Conservation (phyloP, 2,329 filamentous ascomycete genomes). For the Macrophomina pseudophaseolina region DNA sequence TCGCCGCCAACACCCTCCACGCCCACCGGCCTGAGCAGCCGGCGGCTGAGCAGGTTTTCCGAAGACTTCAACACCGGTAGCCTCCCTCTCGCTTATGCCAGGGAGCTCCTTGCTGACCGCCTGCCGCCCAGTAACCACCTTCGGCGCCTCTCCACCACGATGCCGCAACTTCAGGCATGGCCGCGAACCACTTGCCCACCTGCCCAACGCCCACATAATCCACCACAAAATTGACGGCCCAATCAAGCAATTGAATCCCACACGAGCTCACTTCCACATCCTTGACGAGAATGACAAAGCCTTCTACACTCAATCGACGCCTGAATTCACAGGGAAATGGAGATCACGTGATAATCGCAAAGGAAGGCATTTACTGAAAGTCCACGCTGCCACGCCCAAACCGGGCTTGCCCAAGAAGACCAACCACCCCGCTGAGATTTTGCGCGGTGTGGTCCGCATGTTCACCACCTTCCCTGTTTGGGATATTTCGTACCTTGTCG, state of each 20-base stretch:
- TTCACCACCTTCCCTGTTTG: slow-evolving; percentile 58
- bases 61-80: slow-evolving; percentile 7
- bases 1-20: slow-evolving; percentile 1
- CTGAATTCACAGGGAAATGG: slow-evolving; percentile 41
- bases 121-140: background rate
- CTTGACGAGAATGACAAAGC: slow-evolving; percentile 4
- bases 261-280: slow-evolving; percentile 44
- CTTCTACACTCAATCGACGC: background rate
- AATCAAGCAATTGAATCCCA: slow-evolving; percentile 57
- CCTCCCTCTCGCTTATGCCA: background rate
- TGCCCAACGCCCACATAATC: slow-evolving; percentile 33
- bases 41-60: slow-evolving; percentile 17
- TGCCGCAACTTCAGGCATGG: slow-evolving; percentile 37
- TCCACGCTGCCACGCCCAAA: slow-evolving; percentile 27
- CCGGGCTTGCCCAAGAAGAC: slow-evolving; percentile 36
- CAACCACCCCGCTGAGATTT: slow-evolving; percentile 40
- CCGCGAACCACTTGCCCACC: slow-evolving; percentile 36
- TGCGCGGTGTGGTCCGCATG: slow-evolving; percentile 54
- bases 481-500: slow-evolving; percentile 63
- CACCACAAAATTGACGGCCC: slow-evolving; percentile 45
- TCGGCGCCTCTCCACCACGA: slow-evolving; percentile 30
- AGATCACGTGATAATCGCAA: slow-evolving; percentile 52
- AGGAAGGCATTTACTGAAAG: slow-evolving; percentile 46
- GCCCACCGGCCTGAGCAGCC: slow-evolving; percentile 4
- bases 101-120: background rate